These are phyloP conservation scores for Pseudomassariella vexata DNA, from an alignment of 2,329 filamentous ascomycete genomes.

Conservation along the genomic window DNA sequence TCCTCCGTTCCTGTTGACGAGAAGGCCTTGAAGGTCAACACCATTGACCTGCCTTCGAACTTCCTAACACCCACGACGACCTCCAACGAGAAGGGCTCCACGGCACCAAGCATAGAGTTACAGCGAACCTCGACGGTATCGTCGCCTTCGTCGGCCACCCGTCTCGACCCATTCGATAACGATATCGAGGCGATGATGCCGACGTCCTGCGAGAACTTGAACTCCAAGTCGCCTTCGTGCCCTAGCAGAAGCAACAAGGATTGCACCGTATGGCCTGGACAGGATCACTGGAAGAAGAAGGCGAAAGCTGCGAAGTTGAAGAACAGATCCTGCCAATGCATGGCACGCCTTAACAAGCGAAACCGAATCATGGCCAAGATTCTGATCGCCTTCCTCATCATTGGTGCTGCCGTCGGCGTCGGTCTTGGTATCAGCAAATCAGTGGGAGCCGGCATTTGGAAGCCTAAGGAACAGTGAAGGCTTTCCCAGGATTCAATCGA, in stretches of 20 bases:
- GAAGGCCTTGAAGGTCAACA: conserved; percentile 5
- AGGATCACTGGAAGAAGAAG: conserved; percentile 55
- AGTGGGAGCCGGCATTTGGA: conserved; percentile 54
- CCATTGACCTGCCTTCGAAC: conserved; percentile 15
- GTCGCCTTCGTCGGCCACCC: conserved; percentile 36
- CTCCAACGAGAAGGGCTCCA: conserved; percentile 11
- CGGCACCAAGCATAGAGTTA: conserved; percentile 21
- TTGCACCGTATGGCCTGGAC: conserved; percentile 54
- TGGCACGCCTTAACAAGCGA: conserved; percentile 47
- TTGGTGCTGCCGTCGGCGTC: conserved; percentile 48
- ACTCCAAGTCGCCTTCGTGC: conserved; percentile 25
- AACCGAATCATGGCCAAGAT: conserved; percentile 51
- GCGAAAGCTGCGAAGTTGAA: conserved; percentile 50
- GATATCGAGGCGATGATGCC: conserved; percentile 50
- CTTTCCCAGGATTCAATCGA: no score
- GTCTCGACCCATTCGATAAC: conserved; percentile 48
- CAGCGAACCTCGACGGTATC: conserved; percentile 32
- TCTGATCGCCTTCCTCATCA: conserved; percentile 43
- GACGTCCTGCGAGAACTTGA: conserved; percentile 29
- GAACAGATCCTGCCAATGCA: conserved; percentile 42
- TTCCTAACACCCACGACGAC: conserved; percentile 9
- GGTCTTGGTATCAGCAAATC: conserved; percentile 58
- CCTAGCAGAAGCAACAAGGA: conserved; percentile 37
- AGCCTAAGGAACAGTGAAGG: conserved; percentile 23
- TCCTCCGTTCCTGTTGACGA: conserved; percentile 1